phyloP scores from a whole-genome alignment of 805 yeast species.

The Candida ponderosae region DNA sequence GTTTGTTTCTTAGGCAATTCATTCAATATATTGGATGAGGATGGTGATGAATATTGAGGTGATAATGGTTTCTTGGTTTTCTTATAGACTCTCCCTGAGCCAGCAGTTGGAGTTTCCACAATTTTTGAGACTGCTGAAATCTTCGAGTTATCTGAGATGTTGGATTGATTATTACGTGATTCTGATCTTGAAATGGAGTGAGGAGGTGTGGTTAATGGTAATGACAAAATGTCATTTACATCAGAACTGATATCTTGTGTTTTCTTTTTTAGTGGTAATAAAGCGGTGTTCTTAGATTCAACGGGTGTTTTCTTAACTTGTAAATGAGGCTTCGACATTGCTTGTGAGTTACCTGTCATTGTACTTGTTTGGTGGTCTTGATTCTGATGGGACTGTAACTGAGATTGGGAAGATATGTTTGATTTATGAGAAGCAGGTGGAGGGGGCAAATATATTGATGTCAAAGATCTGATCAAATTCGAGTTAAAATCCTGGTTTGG shows the following conservation, averaged over 20 bases:
- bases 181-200: conserved; percentile 17
- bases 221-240: conserved; percentile 6
- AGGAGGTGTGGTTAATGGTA: conserved; percentile 21
- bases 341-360: not conserved
- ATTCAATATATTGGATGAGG: conserved; percentile 1
- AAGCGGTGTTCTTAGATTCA: not conserved
- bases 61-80: conserved; percentile 10
- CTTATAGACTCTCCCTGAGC: conserved; percentile 13
- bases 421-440: conserved; percentile 22
- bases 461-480: conserved; percentile 27
- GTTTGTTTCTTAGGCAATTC: conserved; percentile 3
- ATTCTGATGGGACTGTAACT: not conserved
- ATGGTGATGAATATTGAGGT: conserved; percentile 21
- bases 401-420: not conserved
- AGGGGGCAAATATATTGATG: conserved; percentile 33
- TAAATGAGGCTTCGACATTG: not conserved
- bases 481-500: conserved; percentile 21
- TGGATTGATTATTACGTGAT: conserved; percentile 4
- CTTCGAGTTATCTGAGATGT: too few relatives aligned
- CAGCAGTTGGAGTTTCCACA: conserved; percentile 18
- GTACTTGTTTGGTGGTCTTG: not conserved
- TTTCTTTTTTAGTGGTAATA: not conserved
- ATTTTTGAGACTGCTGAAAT: conserved; percentile 5
- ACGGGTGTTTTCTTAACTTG: not conserved
- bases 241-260: conserved; percentile 7